phyloP scores from a whole-genome alignment of 345 rosid genomes.

The Gossypium anomalum region DNA sequence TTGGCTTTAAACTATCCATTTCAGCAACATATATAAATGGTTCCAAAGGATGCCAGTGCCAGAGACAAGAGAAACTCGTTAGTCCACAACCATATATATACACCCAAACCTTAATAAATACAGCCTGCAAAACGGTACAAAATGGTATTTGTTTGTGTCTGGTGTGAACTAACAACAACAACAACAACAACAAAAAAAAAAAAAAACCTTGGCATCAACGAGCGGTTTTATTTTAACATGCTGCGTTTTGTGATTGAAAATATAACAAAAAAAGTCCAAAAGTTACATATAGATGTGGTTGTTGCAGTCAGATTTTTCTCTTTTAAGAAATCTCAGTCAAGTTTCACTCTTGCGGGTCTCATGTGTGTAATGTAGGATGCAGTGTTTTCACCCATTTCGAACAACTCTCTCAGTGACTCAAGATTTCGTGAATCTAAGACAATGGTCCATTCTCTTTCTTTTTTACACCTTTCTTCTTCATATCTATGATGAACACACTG shows the following conservation, averaged over 20 bases:
- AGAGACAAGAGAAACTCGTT: background rate
- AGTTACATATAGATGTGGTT: no score
- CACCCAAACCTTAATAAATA: background rate
- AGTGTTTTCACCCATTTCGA: constrained; percentile 20
- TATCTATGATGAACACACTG: no score
- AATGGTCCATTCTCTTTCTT: constrained; percentile 2
- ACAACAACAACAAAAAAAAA: background rate
- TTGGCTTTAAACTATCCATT: background rate
- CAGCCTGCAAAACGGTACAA: background rate
- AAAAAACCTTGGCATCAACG: background rate
- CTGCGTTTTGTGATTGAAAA: no score
- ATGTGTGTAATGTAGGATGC: background rate
- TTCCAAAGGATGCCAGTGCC: background rate
- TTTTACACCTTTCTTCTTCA: background rate
- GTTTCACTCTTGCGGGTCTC: background rate
- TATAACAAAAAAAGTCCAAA: no score
- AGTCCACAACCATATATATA: background rate
- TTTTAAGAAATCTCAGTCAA: background rate
- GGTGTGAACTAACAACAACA: no score
- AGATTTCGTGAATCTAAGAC: background rate
- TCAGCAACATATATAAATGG: background rate
- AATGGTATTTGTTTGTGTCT: background rate
- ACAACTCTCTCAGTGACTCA: background rate
- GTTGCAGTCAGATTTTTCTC: background rate
- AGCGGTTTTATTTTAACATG: background rate